A percentile compares a stretch with the other conserved stretches of the same genome.
phyloP scores from a whole-genome alignment of 2,329 filamentous ascomycete species.

The Trichoderma sp. region DNA sequence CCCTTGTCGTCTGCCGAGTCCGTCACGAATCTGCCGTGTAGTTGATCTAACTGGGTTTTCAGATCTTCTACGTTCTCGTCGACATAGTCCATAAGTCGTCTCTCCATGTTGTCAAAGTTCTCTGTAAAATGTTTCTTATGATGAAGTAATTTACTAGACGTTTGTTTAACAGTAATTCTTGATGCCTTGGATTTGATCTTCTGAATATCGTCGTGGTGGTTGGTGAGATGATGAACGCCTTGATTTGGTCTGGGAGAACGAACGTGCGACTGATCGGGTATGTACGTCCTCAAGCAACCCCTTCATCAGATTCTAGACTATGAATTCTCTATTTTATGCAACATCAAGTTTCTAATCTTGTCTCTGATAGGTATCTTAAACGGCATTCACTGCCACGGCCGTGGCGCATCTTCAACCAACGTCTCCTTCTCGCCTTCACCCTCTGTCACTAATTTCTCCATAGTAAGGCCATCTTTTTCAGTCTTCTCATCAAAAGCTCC shows the following conservation, averaged over 20 bases:
- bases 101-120: not conserved
- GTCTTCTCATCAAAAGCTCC: slow-evolving; percentile 40
- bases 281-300: not conserved
- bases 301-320: not conserved
- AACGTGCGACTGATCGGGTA: not conserved
- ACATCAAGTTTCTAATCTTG: not conserved
- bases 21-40: not conserved
- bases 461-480: slow-evolving; percentile 25
- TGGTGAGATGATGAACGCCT: not conserved
- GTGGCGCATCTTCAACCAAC: slow-evolving; percentile 38
- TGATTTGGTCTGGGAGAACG: not conserved
- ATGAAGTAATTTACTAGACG: not conserved
- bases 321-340: not conserved
- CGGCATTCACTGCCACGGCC: slow-evolving; percentile 40
- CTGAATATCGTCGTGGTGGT: not conserved
- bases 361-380: not conserved
- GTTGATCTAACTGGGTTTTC: not conserved
- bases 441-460: slow-evolving; percentile 40
- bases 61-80: not conserved
- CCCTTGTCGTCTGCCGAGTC: not conserved
- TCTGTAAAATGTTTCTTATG: not conserved
- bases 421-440: slow-evolving; percentile 38
- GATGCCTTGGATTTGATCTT: no score
- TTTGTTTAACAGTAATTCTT: no score
- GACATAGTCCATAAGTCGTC: not conserved